Evolutionary conservation across 208 protist species (phyloP).

Genomic region (Wallacemonas sp.): DNA sequence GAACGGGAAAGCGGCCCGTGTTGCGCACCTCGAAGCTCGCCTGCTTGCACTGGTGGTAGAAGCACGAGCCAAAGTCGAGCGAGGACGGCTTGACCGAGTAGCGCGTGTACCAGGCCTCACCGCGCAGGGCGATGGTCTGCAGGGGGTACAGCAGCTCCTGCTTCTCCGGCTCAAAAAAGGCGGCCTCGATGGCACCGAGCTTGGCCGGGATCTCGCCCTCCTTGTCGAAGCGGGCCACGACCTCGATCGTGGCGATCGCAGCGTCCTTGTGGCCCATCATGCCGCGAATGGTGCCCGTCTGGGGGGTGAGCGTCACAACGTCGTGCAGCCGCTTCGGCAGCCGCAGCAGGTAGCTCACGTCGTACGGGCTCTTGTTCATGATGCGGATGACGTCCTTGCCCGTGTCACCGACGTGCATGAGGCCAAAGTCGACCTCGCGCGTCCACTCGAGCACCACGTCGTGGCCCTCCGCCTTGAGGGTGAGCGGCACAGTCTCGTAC

Average conservation of each 20-base stretch:
- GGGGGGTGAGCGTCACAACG: constrained; percentile 60
- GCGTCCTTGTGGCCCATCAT: constrained; percentile 88
- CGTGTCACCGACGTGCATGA: constrained; percentile 90
- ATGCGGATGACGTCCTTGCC: constrained; percentile 73
- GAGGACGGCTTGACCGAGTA: constrained; percentile 89
- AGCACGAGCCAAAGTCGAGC: constrained; percentile 96
- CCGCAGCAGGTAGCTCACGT: constrained; percentile 88
- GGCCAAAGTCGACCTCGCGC: constrained; percentile 87
- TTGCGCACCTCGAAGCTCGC: constrained; percentile 90
- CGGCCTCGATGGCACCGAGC: constrained; percentile 81
- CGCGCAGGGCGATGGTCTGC: constrained; percentile 75
- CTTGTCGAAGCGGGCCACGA: constrained; percentile 67
- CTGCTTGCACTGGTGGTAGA: constrained; percentile 81
- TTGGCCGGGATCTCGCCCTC: constrained; percentile 79
- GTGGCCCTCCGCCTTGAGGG: constrained; percentile 91
- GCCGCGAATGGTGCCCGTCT: constrained; percentile 72
- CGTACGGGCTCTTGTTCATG: constrained; percentile 95
- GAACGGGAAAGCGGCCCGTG: constrained; percentile 83
- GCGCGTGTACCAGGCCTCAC: constrained; percentile 90
- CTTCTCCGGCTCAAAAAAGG: constrained; percentile 78
- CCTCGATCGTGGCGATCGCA: constrained; percentile 79
- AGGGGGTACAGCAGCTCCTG: constrained; percentile 88
- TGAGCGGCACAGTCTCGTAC: constrained; percentile 77
- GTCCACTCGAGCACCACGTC: constrained; percentile 93
- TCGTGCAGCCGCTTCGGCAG: constrained; percentile 73